phyloP scores from a whole-genome alignment of 2,329 filamentous ascomycete species.

The Fonsecaea erecta region DNA sequence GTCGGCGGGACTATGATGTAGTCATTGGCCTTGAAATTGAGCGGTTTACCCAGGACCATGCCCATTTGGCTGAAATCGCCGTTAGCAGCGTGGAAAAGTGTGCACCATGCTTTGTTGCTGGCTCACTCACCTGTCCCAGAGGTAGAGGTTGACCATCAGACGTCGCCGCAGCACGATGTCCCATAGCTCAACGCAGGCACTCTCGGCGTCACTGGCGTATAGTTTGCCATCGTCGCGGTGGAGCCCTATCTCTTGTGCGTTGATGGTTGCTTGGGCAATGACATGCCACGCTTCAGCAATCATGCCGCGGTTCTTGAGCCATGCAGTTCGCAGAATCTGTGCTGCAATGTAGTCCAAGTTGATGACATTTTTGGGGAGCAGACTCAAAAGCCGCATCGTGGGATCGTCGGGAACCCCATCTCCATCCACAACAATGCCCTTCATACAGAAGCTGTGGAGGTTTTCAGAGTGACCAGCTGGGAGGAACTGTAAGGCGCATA shows the following conservation, averaged over 20 bases:
- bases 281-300: conserved; percentile 21
- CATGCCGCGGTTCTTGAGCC: conserved; percentile 21
- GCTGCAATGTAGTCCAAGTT: conserved; percentile 19
- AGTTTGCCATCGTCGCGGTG: conserved; percentile 21
- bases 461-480: conserved; percentile 1
- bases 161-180: conserved; percentile 15
- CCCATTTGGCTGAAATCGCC: conserved; percentile 14
- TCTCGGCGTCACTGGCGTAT: conserved; percentile 16
- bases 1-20: conserved; percentile 16
- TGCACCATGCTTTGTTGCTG: background rate
- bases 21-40: conserved; percentile 18
- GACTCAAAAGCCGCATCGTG: conserved; percentile 11
- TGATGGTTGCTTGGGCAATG: conserved; percentile 15
- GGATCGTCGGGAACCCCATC: background rate
- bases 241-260: conserved; percentile 22
- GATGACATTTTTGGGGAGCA: conserved; percentile 18
- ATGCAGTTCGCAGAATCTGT: conserved; percentile 13
- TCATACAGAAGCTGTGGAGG: conserved; percentile 18
- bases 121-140: conserved; percentile 22
- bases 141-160: conserved; percentile 19
- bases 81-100: background rate
- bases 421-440: conserved; percentile 12
- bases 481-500: conserved; percentile 15
- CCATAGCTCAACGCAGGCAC: conserved; percentile 18
- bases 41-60: conserved; percentile 19